phyloP scores from a whole-genome alignment of 805 yeast species.

The Cyberlindnera maritima region DNA sequence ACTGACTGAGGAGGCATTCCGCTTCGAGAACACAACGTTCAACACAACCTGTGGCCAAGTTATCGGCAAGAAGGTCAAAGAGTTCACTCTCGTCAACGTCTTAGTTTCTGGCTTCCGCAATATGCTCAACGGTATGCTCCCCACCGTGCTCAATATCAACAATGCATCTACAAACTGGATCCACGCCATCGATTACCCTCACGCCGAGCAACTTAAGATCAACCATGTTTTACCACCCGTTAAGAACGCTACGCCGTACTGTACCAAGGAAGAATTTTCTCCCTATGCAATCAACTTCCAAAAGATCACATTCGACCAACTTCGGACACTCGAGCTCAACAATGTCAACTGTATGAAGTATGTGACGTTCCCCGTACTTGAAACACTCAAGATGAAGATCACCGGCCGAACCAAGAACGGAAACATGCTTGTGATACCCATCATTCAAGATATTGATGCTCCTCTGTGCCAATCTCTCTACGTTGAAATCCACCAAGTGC shows the following conservation, averaged over 20 bases:
- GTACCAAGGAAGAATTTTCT: not conserved
- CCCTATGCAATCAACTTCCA: conserved; percentile 4
- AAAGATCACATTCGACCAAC: not conserved
- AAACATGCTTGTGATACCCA: not conserved
- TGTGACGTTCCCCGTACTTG: conserved; percentile 3
- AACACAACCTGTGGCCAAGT: not conserved
- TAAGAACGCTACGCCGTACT: no score
- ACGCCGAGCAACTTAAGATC: not conserved
- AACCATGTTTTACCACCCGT: no score
- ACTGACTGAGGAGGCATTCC: conserved; percentile 1
- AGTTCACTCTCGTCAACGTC: not conserved
- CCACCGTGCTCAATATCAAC: not conserved
- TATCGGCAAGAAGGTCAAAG: not conserved
- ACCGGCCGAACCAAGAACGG: not conserved
- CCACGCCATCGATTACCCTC: not conserved
- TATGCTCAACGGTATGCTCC: not conserved
- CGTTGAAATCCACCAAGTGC: not conserved
- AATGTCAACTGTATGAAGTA: conserved; percentile 6
- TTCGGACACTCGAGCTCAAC: conserved; percentile 1
- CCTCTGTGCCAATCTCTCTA: conserved; percentile 1
- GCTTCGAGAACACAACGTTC: conserved; percentile 1
- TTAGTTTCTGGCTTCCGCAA: not conserved
- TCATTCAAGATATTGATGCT: conserved; percentile 2
- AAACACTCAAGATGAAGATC: not conserved
- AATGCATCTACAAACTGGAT: conserved; percentile 6